Evolutionary conservation across 2,329 filamentous ascomycete species (phyloP).

Genomic region (Venturia asperata): DNA sequence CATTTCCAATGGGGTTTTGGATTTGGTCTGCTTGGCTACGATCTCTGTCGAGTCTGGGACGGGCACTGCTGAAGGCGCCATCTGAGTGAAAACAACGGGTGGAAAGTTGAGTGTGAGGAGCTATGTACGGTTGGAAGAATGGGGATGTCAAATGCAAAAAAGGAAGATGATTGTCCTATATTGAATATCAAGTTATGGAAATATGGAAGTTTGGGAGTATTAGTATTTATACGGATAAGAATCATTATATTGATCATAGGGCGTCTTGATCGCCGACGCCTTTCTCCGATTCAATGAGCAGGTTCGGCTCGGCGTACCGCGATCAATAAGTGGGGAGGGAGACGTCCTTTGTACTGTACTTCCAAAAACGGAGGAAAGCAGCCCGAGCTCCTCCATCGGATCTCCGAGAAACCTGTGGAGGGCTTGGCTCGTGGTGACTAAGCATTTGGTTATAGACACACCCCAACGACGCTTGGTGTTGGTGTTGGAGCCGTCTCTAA

Average conservation of each 20-base stretch:
- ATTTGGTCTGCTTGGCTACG: constrained; percentile 6
- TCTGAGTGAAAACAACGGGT: neutral
- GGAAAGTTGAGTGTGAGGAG: neutral
- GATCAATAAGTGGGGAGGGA: neutral
- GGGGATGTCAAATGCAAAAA: neutral
- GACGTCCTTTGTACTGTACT: neutral
- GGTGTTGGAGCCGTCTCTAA: neutral
- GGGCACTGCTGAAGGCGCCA: constrained; percentile 12
- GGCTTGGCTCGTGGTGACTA: neutral
- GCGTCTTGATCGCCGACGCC: neutral
- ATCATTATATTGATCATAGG: neutral
- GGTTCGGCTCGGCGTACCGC: neutral
- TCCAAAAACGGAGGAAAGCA: neutral
- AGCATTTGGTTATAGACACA: neutral
- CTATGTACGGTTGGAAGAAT: neutral
- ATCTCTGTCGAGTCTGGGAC: neutral
- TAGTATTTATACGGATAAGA: neutral
- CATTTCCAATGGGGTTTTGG: constrained; percentile 32
- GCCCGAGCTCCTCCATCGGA: neutral
- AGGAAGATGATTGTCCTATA: neutral
- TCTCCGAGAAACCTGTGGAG: neutral
- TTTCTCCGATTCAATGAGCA: neutral
- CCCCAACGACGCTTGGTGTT: neutral
- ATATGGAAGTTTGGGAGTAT: too few species aligned
- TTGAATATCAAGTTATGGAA: too few species aligned